Evolutionary conservation across 1,284 basidiomycete species (phyloP).

Genomic region (Melampsora americana): DNA sequence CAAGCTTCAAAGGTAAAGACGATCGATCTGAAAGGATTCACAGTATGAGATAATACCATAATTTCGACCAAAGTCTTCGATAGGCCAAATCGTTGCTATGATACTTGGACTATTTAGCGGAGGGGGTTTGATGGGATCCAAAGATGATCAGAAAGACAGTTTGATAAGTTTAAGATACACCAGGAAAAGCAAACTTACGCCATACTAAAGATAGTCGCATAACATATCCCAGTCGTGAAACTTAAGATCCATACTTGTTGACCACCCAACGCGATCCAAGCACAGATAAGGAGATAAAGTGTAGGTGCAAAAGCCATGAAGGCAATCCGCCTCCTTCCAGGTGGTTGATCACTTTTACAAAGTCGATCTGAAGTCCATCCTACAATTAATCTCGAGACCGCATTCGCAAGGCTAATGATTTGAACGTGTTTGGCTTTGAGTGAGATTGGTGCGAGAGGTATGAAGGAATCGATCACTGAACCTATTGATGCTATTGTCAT

Average conservation of each 20-base stretch:
- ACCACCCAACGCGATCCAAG: conserved; percentile 7
- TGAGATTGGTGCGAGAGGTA: not conserved
- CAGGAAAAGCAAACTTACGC: conserved; percentile 15
- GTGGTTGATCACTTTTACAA: not conserved
- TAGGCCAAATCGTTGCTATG: conserved; percentile 33
- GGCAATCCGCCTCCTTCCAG: not conserved
- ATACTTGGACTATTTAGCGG: conserved; percentile 22
- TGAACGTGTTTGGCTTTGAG: conserved; percentile 34
- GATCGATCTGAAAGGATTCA: not conserved
- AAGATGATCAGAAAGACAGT: not conserved
- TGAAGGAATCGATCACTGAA: conserved; percentile 9
- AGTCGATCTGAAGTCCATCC: conserved; percentile 34
- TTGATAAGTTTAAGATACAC: not conserved
- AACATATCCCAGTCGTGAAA: conserved; percentile 20
- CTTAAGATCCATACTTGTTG: conserved; percentile 28
- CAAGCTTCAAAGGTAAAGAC: not conserved
- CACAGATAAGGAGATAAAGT: conserved; percentile 13
- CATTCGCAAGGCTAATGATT: conserved; percentile 28
- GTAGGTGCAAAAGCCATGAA: conserved; percentile 23
- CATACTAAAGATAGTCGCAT: conserved; percentile 23
- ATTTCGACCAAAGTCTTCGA: conserved; percentile 34
- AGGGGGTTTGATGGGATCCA: not conserved
- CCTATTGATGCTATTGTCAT: conserved; percentile 39
- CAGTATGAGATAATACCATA: conserved; percentile 40
- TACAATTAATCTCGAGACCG: conserved; percentile 13